Conservation (phyloP, 306 rosid genomes). For the Echinosophora koreensis region DNA sequence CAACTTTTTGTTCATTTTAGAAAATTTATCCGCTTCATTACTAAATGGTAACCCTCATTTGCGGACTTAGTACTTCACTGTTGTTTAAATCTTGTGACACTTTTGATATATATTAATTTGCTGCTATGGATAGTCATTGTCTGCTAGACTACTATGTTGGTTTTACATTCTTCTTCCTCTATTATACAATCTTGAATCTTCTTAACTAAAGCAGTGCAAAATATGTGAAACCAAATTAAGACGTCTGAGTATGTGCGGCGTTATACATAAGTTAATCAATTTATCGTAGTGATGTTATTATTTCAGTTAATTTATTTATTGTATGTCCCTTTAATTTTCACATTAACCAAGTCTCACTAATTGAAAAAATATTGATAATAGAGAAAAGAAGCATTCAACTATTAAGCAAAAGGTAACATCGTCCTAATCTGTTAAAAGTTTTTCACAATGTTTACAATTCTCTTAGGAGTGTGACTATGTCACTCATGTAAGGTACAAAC, state of each 20-base stretch:
- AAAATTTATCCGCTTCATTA: slow-evolving; percentile 92
- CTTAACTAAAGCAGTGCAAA: neutral
- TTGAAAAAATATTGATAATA: too few species aligned
- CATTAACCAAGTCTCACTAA: too few species aligned
- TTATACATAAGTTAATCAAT: neutral
- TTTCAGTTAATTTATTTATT: too few species aligned
- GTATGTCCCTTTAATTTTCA: neutral
- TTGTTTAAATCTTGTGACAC: slow-evolving; percentile 24
- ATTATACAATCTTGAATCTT: neutral
- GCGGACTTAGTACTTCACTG: slow-evolving; percentile 33
- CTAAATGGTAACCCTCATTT: slow-evolving; percentile 56
- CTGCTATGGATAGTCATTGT: neutral
- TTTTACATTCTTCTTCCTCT: neutral
- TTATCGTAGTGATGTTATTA: neutral
- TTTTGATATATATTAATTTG: slow-evolving; percentile 33
- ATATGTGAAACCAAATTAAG: slow-evolving; percentile 15
- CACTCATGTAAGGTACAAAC: too few species aligned
- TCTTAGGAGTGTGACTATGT: too few species aligned
- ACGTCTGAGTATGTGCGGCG: neutral
- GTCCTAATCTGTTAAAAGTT: too few species aligned
- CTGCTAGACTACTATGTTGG: neutral
- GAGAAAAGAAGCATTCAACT: too few species aligned
- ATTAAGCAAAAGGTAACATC: too few species aligned
- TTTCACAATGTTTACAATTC: too few species aligned
- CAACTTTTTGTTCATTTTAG: slow-evolving; percentile 56